phyloP scores from a whole-genome alignment of 441 rosid genomes.

The Corymbia citriodora region DNA sequence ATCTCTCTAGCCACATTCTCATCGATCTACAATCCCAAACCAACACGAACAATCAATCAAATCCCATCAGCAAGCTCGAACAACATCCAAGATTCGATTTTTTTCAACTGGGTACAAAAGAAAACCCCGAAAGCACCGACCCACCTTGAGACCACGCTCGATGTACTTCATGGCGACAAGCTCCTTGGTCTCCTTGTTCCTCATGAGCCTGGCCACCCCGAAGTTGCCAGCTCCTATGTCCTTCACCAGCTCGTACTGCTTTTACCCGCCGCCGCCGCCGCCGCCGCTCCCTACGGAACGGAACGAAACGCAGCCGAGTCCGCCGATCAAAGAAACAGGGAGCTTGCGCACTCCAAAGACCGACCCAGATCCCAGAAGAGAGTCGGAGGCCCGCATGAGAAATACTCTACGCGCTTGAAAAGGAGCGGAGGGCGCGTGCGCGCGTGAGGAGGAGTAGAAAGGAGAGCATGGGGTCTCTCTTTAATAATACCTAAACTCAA shows the following conservation, averaged over 20 bases:
- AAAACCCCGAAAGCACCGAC: background rate
- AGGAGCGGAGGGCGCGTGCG: background rate
- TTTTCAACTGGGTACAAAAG: background rate
- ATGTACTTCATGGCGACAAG: slow-evolving; percentile 6
- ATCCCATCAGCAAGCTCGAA: background rate
- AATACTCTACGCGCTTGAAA: background rate
- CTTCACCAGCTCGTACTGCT: slow-evolving; percentile 3
- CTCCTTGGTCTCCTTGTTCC: background rate
- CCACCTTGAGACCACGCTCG: background rate
- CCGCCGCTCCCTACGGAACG: background rate
- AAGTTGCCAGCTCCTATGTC: slow-evolving; percentile 1
- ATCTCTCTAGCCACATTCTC: background rate
- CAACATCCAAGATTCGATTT: background rate
- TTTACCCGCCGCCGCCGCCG: background rate
- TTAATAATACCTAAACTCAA: background rate
- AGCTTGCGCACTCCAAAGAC: background rate
- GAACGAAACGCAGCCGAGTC: background rate
- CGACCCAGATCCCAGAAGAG: background rate
- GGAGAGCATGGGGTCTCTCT: background rate
- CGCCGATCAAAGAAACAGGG: background rate
- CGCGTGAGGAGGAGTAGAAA: background rate
- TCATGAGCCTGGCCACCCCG: background rate
- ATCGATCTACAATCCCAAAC: background rate
- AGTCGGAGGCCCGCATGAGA: background rate
- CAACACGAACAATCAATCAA: background rate